Base-by-base conservation (phyloP, 1,284 basidiomycete genomes). In the Pholiota adiposa region DNA sequence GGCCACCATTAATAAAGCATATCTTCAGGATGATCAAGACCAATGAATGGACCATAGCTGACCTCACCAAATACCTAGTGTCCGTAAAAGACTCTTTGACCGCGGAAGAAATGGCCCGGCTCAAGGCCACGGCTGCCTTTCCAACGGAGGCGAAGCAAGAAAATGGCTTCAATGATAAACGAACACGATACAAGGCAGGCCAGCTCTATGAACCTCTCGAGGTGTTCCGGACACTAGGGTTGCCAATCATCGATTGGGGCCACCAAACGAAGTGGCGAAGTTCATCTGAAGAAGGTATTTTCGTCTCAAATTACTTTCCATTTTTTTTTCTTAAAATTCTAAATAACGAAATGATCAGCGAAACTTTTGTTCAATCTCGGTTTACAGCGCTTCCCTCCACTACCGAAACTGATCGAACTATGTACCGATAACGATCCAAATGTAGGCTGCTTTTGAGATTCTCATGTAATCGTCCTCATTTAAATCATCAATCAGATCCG, bases 231-330 rank as follows among this genome's bases (percentile, higher is more conserved):
- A 80, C 86, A 50, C 79, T 98, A 1, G 84, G 85, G 7, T 77
- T 99, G 8, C 94, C 96, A 0, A 72, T 97, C 1, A 80, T 99
- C 40, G 94, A 94, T 68, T 99, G 96, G 96, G 89, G 92, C 0
- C 81, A 81, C 8, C 82, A 87, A 62, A 74, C 75, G 6, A 94
- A 90, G 70, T 97, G 96, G 96, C 82, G 84, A 56, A 73, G 81
- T 2, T 84, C 81, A 19, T 93, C 93, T 0, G 92, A 94, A 27
- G 96, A 97, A 87, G 93, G 94, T 91, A 52, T 16, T 36, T 44
- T 16, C 38, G 18, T 38, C 57, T 25, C 16, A 41, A 1, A 18
- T 29, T 55, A 6, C 44, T 38, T 12, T 38, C 36, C 16, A n/a
- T 5, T 5, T 6, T 33, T 33, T 33, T 6, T 33, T 12, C 31